These are phyloP conservation scores for Margaritispora aquatica DNA, from an alignment of 495 filamentous ascomycete species.

Conservation along the genomic window DNA sequence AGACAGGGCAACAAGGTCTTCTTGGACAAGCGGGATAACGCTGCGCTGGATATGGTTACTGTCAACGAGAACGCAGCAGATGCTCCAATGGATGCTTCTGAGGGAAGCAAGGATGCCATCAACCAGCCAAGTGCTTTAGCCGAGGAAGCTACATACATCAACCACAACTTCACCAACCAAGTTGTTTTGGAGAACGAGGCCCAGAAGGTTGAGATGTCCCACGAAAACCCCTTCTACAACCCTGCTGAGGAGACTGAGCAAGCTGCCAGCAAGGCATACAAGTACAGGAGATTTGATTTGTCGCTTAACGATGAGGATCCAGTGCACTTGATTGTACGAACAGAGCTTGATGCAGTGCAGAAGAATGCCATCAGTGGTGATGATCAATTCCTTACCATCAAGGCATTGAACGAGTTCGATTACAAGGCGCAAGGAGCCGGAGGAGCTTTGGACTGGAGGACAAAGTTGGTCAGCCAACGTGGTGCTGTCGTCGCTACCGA, in stretches of 20 bases:
- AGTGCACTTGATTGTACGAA: slow-evolving; percentile 83
- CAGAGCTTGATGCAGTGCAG: slow-evolving; percentile 92
- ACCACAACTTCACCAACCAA: slow-evolving; percentile 97
- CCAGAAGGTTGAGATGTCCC: slow-evolving; percentile 69
- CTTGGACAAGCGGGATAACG: slow-evolving; percentile 94
- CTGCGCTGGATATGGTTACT: slow-evolving; percentile 90
- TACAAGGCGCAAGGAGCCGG: slow-evolving; percentile 92
- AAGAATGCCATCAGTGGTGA: slow-evolving; percentile 87
- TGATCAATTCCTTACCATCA: slow-evolving; percentile 84
- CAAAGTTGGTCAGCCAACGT: slow-evolving; percentile 84
- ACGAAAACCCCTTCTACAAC: slow-evolving; percentile 98
- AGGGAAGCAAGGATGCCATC: slow-evolving; percentile 89
- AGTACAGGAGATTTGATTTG: slow-evolving; percentile 94
- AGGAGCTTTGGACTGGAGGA: slow-evolving; percentile 91
- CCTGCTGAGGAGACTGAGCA: slow-evolving; percentile 86
- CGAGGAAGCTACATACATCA: slow-evolving; percentile 98
- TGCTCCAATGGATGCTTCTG: slow-evolving; percentile 81
- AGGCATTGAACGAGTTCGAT: slow-evolving; percentile 98
- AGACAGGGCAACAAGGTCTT: slow-evolving; percentile 92
- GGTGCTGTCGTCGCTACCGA: slow-evolving; percentile 98
- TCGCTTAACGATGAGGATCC: slow-evolving; percentile 92
- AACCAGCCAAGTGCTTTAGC: slow-evolving; percentile 88
- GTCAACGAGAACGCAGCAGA: slow-evolving; percentile 99
- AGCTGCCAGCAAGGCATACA: slow-evolving; percentile 92
- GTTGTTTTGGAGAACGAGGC: slow-evolving; percentile 75